Evolutionary conservation across 2,329 filamentous ascomycete species (phyloP).

Genomic region (Penicillium sp.): DNA sequence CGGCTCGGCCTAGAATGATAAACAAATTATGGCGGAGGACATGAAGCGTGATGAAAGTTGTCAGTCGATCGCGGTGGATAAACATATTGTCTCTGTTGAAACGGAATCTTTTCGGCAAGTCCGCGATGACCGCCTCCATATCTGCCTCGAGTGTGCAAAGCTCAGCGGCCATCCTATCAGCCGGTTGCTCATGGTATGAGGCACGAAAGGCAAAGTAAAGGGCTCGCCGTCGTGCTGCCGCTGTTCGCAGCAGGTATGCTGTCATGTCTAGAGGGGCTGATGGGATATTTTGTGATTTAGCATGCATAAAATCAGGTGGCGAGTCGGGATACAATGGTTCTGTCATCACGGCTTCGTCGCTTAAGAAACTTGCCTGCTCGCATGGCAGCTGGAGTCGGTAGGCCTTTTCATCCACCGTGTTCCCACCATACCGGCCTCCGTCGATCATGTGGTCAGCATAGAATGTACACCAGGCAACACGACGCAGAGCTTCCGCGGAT

Average conservation of each 20-base stretch:
- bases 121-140: neutral
- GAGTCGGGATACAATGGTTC: neutral
- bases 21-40: conserved; percentile 1
- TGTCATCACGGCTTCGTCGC: neutral
- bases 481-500: neutral
- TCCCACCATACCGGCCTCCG: neutral
- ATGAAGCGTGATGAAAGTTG: neutral
- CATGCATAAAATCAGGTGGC: neutral
- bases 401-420: conserved; percentile 2
- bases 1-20: neutral
- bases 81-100: neutral
- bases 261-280: neutral
- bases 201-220: conserved; percentile 1
- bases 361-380: neutral
- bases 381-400: neutral
- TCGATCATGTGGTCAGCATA: conserved; percentile 1
- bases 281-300: too few species aligned
- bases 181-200: neutral
- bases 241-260: conserved; percentile 2
- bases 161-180: neutral
- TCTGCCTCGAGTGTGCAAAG: neutral
- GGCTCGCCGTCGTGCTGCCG: neutral
- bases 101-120: neutral
- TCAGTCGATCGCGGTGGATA: neutral
- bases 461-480: neutral